Conservation (phyloP, 1,284 basidiomycete genomes). For the Golubevia pallescens region DNA sequence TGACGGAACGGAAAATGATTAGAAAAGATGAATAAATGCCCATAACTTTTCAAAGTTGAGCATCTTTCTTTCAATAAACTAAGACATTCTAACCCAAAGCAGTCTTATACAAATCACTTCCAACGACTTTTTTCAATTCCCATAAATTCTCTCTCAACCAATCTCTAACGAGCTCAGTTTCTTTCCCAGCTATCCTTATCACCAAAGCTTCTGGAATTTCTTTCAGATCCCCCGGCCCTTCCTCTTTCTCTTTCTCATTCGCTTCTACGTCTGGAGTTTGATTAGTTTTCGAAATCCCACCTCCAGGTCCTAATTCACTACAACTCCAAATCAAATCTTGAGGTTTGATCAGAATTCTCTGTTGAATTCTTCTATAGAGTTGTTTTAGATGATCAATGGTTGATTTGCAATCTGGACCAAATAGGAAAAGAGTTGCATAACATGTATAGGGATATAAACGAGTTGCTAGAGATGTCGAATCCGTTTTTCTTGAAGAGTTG, state of each 20-base stretch:
- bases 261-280: not conserved
- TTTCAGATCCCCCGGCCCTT: slow-evolving; percentile 3
- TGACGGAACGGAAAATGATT: too few species aligned
- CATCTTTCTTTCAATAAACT: too few species aligned
- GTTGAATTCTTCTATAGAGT: slow-evolving; percentile 39
- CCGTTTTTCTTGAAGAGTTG: too few species aligned
- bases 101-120: slow-evolving; percentile 38
- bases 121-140: slow-evolving; percentile 20
- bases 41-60: too few species aligned
- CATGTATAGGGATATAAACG: slow-evolving; percentile 44
- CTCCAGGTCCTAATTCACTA: slow-evolving; percentile 9
- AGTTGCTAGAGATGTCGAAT: slow-evolving; percentile 16
- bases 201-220: slow-evolving; percentile 10
- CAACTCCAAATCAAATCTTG: slow-evolving; percentile 35
- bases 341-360: slow-evolving; percentile 19
- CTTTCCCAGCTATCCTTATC: slow-evolving; percentile 33
- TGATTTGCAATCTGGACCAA: slow-evolving; percentile 21
- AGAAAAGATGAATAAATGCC: too few species aligned
- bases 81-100: slow-evolving; percentile 21
- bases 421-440: slow-evolving; percentile 49
- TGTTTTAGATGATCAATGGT: slow-evolving; percentile 10
- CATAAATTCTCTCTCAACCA: slow-evolving; percentile 28
- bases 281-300: not conserved
- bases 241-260: not conserved
- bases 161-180: slow-evolving; percentile 17